Evolutionary conservation across 2,329 filamentous ascomycete species (phyloP).

Genomic region (Bipolaris victoriae): DNA sequence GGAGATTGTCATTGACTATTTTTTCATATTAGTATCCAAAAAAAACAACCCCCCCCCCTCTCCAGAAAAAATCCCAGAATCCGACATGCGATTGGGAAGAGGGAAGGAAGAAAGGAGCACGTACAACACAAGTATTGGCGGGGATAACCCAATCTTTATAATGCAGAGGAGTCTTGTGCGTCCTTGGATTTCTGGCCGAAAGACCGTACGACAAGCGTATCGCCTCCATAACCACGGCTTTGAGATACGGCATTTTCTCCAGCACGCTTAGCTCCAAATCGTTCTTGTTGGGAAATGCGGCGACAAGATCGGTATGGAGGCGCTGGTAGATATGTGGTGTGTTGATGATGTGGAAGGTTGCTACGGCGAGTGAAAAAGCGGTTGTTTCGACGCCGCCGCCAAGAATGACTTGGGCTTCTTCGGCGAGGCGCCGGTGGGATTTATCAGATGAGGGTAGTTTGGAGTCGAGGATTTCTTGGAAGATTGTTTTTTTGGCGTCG

Average conservation of each 20-base stretch:
- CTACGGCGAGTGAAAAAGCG: constrained; percentile 39
- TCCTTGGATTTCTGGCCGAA: constrained; percentile 48
- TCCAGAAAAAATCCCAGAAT: too few relatives aligned
- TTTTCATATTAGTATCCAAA: too few relatives aligned
- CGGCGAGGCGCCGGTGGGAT: constrained; percentile 44
- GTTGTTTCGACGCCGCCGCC: constrained; percentile 51
- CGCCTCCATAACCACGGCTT: constrained; percentile 35
- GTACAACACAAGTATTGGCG: constrained; percentile 43
- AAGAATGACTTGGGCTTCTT: constrained; percentile 49
- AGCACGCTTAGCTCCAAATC: constrained; percentile 31
- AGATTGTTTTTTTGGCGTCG: constrained; percentile 43
- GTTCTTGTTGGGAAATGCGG: constrained; percentile 34
- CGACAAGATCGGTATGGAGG: constrained; percentile 40
- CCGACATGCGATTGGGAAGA: not conserved
- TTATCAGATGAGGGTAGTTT: constrained; percentile 47
- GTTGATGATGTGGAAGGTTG: constrained; percentile 43
- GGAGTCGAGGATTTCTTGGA: constrained; percentile 41
- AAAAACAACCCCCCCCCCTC: too few relatives aligned
- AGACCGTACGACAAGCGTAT: constrained; percentile 49
- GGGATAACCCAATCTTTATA: constrained; percentile 43
- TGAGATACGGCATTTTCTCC: constrained; percentile 18
- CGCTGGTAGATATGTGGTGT: constrained; percentile 39
- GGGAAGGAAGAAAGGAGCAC: not conserved
- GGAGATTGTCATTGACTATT: constrained; percentile 43
- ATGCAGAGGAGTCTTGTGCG: constrained; percentile 27